Percentiles rank a stretch among this genome's conserved stretches.
phyloP scores from a whole-genome alignment of 2,329 filamentous ascomycete genomes.

The Pseudogymnoascus sp. region DNA sequence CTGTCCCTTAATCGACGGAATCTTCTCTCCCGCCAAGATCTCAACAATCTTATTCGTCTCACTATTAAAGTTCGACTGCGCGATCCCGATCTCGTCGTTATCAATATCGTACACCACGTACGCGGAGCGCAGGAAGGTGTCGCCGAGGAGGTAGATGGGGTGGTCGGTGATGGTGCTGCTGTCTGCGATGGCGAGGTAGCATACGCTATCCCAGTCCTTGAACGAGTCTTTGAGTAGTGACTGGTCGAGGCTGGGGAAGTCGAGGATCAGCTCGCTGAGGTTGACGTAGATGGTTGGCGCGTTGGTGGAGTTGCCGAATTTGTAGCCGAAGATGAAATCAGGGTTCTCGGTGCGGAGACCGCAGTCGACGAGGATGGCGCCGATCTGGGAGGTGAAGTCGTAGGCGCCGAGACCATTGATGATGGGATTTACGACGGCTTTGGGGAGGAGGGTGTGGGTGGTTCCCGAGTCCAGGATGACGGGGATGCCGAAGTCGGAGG shows the following conservation, averaged over 20 bases:
- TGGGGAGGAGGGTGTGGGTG: slow-evolving; percentile 62
- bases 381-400: slow-evolving; percentile 33
- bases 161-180: slow-evolving; percentile 26
- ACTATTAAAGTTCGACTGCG: slow-evolving; percentile 43
- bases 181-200: slow-evolving; percentile 45
- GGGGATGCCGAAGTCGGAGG: slow-evolving; percentile 29
- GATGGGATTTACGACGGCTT: slow-evolving; percentile 44
- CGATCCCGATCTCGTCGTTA: slow-evolving; percentile 42
- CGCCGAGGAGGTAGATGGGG: slow-evolving; percentile 46
- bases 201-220: slow-evolving; percentile 20
- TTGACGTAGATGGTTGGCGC: slow-evolving; percentile 41
- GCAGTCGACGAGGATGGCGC: slow-evolving; percentile 34
- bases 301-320: slow-evolving; percentile 38
- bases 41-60: slow-evolving; percentile 37
- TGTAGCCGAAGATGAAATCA: slow-evolving; percentile 36
- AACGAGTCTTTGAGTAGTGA: slow-evolving; percentile 27
- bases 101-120: slow-evolving; percentile 49
- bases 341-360: slow-evolving; percentile 35
- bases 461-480: slow-evolving; percentile 68
- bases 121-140: slow-evolving; percentile 50
- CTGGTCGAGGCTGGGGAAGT: slow-evolving; percentile 10
- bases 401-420: slow-evolving; percentile 47
- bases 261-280: slow-evolving; percentile 40
- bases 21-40: slow-evolving; percentile 25
- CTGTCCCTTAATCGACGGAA: background rate